phyloP scores from a whole-genome alignment of 2,329 filamentous ascomycete genomes.

The Teratosphaeria viscida region DNA sequence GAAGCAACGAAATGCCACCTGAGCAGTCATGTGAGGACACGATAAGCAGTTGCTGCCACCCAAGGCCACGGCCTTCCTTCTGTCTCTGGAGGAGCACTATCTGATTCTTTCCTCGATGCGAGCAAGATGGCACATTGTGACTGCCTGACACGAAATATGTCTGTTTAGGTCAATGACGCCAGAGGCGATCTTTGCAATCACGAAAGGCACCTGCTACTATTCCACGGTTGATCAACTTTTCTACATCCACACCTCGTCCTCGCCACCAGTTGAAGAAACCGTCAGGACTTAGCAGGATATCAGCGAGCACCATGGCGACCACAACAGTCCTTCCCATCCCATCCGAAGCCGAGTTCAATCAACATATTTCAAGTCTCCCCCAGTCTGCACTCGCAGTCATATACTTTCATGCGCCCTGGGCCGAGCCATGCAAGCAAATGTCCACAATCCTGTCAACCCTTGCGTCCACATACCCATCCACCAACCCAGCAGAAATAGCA shows the following conservation, averaged over 20 bases:
- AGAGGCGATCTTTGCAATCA: neutral
- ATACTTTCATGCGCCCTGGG: conserved; percentile 96
- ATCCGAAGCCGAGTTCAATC: conserved; percentile 61
- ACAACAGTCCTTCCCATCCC: conserved; percentile 63
- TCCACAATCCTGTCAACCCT: conserved; percentile 73
- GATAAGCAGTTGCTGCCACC: neutral
- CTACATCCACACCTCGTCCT: neutral
- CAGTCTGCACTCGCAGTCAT: conserved; percentile 66
- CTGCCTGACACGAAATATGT: neutral
- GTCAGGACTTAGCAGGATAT: no score
- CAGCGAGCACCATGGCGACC: neutral
- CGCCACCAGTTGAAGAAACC: no score
- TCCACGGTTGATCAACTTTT: neutral
- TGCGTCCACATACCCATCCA: conserved; percentile 70
- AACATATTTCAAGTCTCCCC: conserved; percentile 55
- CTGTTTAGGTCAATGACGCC: neutral
- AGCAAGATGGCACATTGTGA: neutral
- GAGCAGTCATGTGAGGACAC: neutral
- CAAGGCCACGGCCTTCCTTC: neutral
- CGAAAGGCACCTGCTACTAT: neutral
- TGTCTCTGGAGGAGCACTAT: neutral
- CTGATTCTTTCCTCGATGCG: neutral
- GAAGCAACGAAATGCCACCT: neutral
- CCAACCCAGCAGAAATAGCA: conserved; percentile 53
- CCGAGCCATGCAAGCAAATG: conserved; percentile 93